phyloP scores from a whole-genome alignment of 2,329 filamentous ascomycete genomes.

The Diaporthe sp. region DNA sequence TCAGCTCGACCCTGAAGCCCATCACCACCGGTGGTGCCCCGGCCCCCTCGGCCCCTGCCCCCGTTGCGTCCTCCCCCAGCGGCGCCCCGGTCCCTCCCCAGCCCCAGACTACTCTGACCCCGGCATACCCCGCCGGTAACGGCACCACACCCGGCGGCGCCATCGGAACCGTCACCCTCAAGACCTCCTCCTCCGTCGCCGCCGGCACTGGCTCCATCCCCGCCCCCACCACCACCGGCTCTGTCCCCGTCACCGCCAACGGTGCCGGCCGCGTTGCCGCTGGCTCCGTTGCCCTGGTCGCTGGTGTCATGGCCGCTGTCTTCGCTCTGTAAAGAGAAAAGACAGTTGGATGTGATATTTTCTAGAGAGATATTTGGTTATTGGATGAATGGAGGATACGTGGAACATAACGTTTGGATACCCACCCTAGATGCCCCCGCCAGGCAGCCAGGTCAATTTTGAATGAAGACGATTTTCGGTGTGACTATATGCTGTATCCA shows the following conservation, averaged over 20 bases:
- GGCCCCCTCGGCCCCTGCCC: conserved; percentile 53
- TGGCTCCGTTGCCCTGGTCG: conserved; percentile 55
- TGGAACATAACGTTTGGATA: conserved; percentile 36
- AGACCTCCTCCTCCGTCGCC: conserved; percentile 41
- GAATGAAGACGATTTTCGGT: conserved; percentile 27
- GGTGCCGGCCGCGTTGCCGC: conserved; percentile 52
- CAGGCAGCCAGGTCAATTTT: conserved; percentile 19
- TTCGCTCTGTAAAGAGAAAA: conserved; percentile 47
- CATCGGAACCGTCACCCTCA: conserved; percentile 38
- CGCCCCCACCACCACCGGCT: conserved; percentile 45
- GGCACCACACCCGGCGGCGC: conserved; percentile 28
- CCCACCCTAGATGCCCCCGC: conserved; percentile 27
- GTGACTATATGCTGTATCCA: no score
- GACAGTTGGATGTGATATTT: neutral
- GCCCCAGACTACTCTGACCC: conserved; percentile 45
- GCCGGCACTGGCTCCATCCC: conserved; percentile 45
- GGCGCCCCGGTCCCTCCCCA: conserved; percentile 48
- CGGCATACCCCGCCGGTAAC: conserved; percentile 40
- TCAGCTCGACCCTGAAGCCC: conserved; percentile 49
- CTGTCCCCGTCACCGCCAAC: conserved; percentile 18
- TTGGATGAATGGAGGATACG: neutral
- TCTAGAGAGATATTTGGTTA: neutral
- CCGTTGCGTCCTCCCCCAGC: conserved; percentile 54
- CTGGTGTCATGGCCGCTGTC: conserved; percentile 56
- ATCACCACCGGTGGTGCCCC: conserved; percentile 39